Evolutionary conservation across 768 basidiomycete genomes (phyloP).

Genomic region (Collybia sp.): DNA sequence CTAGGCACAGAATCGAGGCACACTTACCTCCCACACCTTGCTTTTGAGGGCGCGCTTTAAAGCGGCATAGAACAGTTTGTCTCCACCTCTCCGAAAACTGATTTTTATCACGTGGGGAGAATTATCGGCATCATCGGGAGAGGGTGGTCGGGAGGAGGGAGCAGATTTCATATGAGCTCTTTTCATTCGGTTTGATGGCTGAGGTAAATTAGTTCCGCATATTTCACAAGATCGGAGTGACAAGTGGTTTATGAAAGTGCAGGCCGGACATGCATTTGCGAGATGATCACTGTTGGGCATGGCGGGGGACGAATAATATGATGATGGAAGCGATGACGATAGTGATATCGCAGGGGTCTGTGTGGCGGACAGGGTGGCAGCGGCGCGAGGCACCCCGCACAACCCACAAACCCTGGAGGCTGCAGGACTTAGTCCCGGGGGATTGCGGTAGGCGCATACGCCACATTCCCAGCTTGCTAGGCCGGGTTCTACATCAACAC

Average conservation of each 20-base stretch:
- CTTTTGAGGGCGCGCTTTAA: constrained; percentile 66
- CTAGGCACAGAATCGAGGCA: background rate
- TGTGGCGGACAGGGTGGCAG: constrained; percentile 19
- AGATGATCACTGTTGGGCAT: constrained; percentile 30
- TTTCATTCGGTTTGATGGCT: constrained; percentile 5
- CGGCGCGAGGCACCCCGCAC: constrained; percentile 72
- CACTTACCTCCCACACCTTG: constrained; percentile 70
- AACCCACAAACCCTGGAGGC: constrained; percentile 69
- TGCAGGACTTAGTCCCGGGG: constrained; percentile 67
- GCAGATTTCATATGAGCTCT: constrained; percentile 46
- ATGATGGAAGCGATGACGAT: constrained; percentile 36
- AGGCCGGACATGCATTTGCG: constrained; percentile 69
- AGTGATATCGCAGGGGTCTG: constrained; percentile 21
- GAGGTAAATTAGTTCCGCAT: constrained; percentile 68
- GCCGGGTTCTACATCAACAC: constrained; percentile 21
- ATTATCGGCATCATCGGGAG: constrained; percentile 38
- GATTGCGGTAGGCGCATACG: constrained; percentile 84
- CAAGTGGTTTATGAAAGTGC: constrained; percentile 90
- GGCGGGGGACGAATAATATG: constrained; percentile 19
- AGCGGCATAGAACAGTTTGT: constrained; percentile 73
- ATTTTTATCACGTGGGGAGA: constrained; percentile 58
- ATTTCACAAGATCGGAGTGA: constrained; percentile 78
- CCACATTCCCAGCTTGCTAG: constrained; percentile 77
- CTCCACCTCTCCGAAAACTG: constrained; percentile 91
- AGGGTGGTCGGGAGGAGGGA: constrained; percentile 60